Percentiles rank a stretch among this genome's conserved stretches.
phyloP scores from a whole-genome alignment of 2,329 filamentous ascomycete genomes.

The Colletotrichum limetticola region DNA sequence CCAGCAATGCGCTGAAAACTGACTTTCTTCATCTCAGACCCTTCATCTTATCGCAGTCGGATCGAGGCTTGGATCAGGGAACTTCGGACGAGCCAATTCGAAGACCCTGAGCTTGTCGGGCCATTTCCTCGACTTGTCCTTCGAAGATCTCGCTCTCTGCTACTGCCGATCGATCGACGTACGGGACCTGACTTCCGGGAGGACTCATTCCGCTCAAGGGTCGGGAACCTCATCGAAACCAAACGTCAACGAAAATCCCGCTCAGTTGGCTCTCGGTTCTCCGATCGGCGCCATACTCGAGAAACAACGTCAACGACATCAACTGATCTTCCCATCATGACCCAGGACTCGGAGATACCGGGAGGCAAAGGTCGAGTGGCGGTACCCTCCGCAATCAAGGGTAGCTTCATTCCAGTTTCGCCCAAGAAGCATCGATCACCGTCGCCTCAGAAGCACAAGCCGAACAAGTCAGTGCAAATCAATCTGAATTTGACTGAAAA shows the following conservation, averaged over 20 bases:
- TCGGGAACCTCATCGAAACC: background rate
- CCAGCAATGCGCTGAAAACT: slow-evolving; percentile 4
- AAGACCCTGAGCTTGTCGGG: slow-evolving; percentile 31
- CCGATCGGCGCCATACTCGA: background rate
- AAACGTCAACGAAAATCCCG: background rate
- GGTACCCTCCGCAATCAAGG: slow-evolving; percentile 43
- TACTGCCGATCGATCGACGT: background rate
- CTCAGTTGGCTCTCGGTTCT: background rate
- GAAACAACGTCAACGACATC: slow-evolving; percentile 6
- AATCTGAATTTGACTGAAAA: slow-evolving; percentile 60
- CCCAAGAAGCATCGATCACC: slow-evolving; percentile 45
- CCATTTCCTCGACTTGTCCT: slow-evolving; percentile 23
- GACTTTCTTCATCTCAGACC: background rate
- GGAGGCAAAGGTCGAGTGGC: slow-evolving; percentile 18
- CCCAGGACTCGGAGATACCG: slow-evolving; percentile 8
- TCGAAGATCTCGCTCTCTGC: background rate
- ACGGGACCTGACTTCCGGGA: background rate
- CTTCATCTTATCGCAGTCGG: slow-evolving; percentile 13
- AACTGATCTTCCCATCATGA: slow-evolving; percentile 19
- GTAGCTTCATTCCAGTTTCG: slow-evolving; percentile 51
- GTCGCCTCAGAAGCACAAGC: slow-evolving; percentile 47
- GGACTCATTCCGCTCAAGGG: slow-evolving; percentile 22
- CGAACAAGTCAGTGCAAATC: slow-evolving; percentile 54
- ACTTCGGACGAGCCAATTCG: slow-evolving; percentile 15
- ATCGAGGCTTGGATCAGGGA: slow-evolving; percentile 28